Evolutionary conservation across 2,329 filamentous ascomycete species (phyloP).

Genomic region (Ophiostoma montium): DNA sequence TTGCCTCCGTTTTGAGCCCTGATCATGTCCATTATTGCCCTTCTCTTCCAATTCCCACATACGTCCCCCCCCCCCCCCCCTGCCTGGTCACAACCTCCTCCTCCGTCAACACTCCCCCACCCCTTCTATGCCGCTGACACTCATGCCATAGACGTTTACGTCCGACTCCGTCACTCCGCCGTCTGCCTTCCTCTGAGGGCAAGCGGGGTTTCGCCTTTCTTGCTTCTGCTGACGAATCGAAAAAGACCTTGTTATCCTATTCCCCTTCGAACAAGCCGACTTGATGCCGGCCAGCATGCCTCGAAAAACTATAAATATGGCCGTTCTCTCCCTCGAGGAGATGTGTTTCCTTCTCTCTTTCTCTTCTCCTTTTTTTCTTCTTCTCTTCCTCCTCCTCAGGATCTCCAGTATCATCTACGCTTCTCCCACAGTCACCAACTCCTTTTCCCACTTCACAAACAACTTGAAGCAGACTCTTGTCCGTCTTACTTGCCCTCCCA

Average conservation of each 20-base stretch:
- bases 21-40: not conserved
- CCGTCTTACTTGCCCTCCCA: slow-evolving; percentile 2
- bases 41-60: not conserved
- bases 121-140: slow-evolving; percentile 3
- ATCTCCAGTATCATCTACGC: slow-evolving; percentile 7
- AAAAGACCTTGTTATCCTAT: slow-evolving; percentile 31
- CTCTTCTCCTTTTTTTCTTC: slow-evolving; percentile 42
- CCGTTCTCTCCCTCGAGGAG: slow-evolving; percentile 30
- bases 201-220: slow-evolving; percentile 26
- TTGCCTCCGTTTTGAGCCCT: not conserved
- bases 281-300: slow-evolving; percentile 22
- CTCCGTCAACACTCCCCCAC: slow-evolving; percentile 1
- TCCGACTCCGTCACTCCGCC: slow-evolving; percentile 17
- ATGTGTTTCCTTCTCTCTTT: slow-evolving; percentile 38
- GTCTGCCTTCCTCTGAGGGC: slow-evolving; percentile 16
- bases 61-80: not conserved
- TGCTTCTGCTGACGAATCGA: slow-evolving; percentile 26
- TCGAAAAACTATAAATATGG: slow-evolving; percentile 49
- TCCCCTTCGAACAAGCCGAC: slow-evolving; percentile 20
- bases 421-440: not conserved
- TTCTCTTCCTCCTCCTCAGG: slow-evolving; percentile 21
- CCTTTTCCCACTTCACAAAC: slow-evolving; percentile 7
- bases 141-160: slow-evolving; percentile 6
- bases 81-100: slow-evolving; percentile 4
- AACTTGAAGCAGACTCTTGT: slow-evolving; percentile 12